Evolutionary conservation across 108 stramenopile species (phyloP).

Genomic region (Aureococcus anophagefferens): DNA sequence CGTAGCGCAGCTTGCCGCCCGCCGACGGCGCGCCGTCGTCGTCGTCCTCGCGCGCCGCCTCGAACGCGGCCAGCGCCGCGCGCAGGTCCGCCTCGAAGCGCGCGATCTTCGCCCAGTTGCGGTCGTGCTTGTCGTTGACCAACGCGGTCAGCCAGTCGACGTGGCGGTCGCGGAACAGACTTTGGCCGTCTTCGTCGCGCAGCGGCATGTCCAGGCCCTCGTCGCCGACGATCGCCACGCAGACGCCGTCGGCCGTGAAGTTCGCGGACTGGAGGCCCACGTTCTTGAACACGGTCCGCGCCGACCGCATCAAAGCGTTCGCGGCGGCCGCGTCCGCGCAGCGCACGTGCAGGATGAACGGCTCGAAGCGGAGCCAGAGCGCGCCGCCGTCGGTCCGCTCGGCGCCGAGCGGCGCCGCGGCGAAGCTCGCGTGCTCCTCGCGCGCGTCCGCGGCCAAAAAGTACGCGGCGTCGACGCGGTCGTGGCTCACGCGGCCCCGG

Average conservation of each 20-base stretch:
- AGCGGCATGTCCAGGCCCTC: conserved; percentile 82
- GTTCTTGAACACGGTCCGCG: conserved; percentile 72
- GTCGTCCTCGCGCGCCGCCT: conserved; percentile 18
- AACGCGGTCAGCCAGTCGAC: conserved; percentile 56
- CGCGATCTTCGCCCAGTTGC: conserved; percentile 76
- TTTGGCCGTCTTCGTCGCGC: conserved; percentile 10
- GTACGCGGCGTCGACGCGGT: conserved; percentile 42
- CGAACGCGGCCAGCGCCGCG: conserved; percentile 17
- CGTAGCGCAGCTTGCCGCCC: conserved; percentile 20
- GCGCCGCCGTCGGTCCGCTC: not conserved
- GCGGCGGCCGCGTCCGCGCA: conserved; percentile 61
- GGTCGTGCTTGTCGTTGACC: conserved; percentile 65
- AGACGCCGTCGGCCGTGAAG: not conserved
- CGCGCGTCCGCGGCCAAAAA: not conserved
- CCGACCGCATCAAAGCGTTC: conserved; percentile 55
- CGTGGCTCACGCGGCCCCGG: conserved; percentile 64
- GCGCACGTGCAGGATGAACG: conserved; percentile 76
- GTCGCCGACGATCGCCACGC: conserved; percentile 36
- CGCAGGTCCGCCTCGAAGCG: conserved; percentile 55
- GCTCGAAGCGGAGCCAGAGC: conserved; percentile 70
- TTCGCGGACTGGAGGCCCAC: conserved; percentile 53
- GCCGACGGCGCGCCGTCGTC: conserved; percentile 10
- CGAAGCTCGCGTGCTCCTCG: not conserved
- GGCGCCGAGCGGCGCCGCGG: not conserved
- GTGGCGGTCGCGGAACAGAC: not conserved